Evolutionary conservation across 352 stramenopile genomes (phyloP).

Genomic region (Elongisporangium prolatum): DNA sequence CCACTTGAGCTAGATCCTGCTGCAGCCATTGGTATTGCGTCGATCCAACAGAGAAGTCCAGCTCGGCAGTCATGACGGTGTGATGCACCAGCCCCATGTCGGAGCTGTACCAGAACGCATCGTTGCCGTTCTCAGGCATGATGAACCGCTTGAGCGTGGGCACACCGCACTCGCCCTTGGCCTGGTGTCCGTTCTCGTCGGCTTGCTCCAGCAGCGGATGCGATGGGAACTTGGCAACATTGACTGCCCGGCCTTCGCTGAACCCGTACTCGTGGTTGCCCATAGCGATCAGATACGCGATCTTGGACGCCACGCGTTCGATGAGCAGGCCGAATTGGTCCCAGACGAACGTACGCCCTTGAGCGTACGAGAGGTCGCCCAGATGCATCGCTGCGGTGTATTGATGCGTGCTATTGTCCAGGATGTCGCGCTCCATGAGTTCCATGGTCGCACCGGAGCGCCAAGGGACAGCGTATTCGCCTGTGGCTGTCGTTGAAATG

Average conservation of each 20-base stretch:
- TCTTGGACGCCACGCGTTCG: constrained; percentile 53
- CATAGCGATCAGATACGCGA: constrained; percentile 77
- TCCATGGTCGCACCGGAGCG: constrained; percentile 35
- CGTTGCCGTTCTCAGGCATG: constrained; percentile 60
- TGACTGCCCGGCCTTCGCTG: constrained; percentile 22
- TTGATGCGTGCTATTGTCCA: constrained; percentile 29
- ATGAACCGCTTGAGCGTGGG: constrained; percentile 65
- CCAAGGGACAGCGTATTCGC: constrained; percentile 23
- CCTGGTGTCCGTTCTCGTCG: constrained; percentile 33
- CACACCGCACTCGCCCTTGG: constrained; percentile 84
- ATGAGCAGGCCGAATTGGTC: constrained; percentile 85
- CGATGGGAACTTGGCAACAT: constrained; percentile 20
- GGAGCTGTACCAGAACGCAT: constrained; percentile 59
- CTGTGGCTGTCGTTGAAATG: constrained; percentile 12
- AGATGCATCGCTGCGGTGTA: constrained; percentile 77
- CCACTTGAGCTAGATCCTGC: constrained; percentile 35
- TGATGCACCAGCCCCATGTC: constrained; percentile 52
- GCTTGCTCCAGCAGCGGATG: constrained; percentile 30
- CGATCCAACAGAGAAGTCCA: constrained; percentile 43
- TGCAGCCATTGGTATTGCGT: constrained; percentile 45
- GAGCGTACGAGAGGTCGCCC: constrained; percentile 77
- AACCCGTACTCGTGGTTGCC: constrained; percentile 59
- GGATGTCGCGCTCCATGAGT: constrained; percentile 27
- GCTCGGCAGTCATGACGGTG: constrained; percentile 48
- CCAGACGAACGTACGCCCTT: constrained; percentile 69